phyloP scores from a whole-genome alignment of 1,284 basidiomycete genomes.

The Ustilago esculenta region DNA sequence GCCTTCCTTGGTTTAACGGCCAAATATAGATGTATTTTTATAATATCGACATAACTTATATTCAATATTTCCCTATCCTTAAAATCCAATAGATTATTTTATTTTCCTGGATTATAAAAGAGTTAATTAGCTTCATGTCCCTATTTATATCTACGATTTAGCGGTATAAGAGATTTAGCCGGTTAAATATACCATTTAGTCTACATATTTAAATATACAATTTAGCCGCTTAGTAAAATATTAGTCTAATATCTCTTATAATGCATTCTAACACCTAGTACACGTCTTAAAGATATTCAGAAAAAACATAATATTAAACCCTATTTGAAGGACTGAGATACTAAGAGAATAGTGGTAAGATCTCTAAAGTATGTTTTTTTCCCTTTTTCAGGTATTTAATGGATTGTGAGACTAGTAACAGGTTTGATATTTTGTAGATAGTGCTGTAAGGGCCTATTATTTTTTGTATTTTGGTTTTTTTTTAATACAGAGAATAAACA shows the following conservation, averaged over 20 bases:
- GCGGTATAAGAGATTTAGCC: too few species aligned
- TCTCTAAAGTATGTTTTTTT: too few species aligned
- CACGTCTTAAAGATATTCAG: slow-evolving; percentile 4
- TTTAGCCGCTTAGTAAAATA: too few species aligned
- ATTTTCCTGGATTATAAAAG: too few species aligned
- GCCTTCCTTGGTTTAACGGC: slow-evolving; percentile 56
- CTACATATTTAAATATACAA: too few species aligned
- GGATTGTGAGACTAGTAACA: slow-evolving; percentile 7
- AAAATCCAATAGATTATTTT: too few species aligned
- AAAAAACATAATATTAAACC: slow-evolving; percentile 13
- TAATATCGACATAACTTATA: slow-evolving; percentile 3
- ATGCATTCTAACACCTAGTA: not conserved
- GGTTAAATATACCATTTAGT: too few species aligned
- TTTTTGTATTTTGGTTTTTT: slow-evolving; percentile 9
- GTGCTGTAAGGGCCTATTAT: slow-evolving; percentile 7
- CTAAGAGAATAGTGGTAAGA: not conserved
- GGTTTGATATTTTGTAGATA: slow-evolving; percentile 5
- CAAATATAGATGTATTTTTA: slow-evolving; percentile 23
- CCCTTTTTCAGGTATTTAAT: slow-evolving; percentile 14
- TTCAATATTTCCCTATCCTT: too few species aligned
- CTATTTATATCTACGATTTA: too few species aligned
- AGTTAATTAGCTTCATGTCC: too few species aligned
- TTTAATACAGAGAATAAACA: slow-evolving; percentile 5
- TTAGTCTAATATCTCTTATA: too few species aligned
- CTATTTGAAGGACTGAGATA: slow-evolving; percentile 10